A percentile compares a stretch with the other conserved stretches of the same genome.
Evolutionary conservation across 305 asterid species (phyloP).

Genomic region (Fraxinus baroniana): DNA sequence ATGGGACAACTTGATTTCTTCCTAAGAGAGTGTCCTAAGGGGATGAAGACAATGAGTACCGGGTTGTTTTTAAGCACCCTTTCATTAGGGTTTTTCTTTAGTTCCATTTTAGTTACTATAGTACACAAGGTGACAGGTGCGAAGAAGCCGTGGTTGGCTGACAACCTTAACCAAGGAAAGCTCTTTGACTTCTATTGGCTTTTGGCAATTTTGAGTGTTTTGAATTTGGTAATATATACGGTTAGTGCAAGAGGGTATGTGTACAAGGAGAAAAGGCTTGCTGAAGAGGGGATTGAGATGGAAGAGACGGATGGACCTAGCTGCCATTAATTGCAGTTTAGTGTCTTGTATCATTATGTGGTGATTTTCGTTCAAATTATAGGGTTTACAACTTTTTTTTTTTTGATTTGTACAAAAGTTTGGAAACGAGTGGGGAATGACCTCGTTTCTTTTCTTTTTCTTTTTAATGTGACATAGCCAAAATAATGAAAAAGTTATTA

Average conservation of each 20-base stretch:
- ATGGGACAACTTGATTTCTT: conserved; percentile 91
- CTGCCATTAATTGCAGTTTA: conserved; percentile 30
- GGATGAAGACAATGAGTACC: conserved; percentile 89
- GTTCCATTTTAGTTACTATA: conserved; percentile 57
- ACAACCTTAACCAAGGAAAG: conserved; percentile 65
- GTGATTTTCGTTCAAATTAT: not conserved
- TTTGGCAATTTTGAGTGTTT: conserved; percentile 50
- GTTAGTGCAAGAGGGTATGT: conserved; percentile 50
- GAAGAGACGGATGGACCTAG: conserved; percentile 41
- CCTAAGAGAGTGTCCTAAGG: conserved; percentile 72
- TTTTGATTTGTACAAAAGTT: not conserved
- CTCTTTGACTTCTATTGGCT: conserved; percentile 77
- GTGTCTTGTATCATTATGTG: not conserved
- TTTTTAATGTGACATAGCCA: not conserved
- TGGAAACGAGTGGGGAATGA: not conserved
- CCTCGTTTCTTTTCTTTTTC: not conserved
- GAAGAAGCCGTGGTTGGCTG: conserved; percentile 62
- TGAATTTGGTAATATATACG: conserved; percentile 55
- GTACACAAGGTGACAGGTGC: conserved; percentile 52
- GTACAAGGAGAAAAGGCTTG: conserved; percentile 85
- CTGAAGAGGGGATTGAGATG: conserved; percentile 65
- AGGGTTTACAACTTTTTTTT: not conserved
- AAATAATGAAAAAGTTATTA: not conserved
- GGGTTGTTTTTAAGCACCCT: conserved; percentile 74
- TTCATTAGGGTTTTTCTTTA: conserved; percentile 71